phyloP scores from a whole-genome alignment of 768 basidiomycete genomes.

The Artomyces pyxidatus region DNA sequence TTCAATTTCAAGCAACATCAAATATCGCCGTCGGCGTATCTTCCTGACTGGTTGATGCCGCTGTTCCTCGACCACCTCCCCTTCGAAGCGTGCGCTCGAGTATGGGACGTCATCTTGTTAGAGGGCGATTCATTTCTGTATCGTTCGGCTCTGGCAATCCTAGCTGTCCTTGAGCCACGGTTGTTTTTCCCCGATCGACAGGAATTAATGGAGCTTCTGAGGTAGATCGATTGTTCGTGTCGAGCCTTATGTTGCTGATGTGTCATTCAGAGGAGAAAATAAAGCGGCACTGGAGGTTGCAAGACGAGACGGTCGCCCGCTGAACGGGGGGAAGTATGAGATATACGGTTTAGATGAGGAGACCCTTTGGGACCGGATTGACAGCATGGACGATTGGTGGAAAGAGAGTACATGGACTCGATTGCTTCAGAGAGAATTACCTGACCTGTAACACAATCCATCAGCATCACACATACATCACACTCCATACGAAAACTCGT shows the following conservation, averaged over 20 bases:
- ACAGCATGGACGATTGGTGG: slow-evolving; percentile 87
- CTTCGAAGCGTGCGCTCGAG: slow-evolving; percentile 80
- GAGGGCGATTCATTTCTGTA: slow-evolving; percentile 90
- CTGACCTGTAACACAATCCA: slow-evolving; percentile 64
- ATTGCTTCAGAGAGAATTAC: slow-evolving; percentile 74
- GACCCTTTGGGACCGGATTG: slow-evolving; percentile 74
- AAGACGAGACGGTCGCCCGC: slow-evolving; percentile 51
- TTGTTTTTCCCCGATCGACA: slow-evolving; percentile 82
- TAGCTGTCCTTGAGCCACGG: slow-evolving; percentile 77
- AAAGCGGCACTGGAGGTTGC: slow-evolving; percentile 80
- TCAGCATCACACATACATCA: no score
- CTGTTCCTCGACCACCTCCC: slow-evolving; percentile 83
- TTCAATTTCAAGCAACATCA: slow-evolving; percentile 95
- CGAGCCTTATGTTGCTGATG: slow-evolving; percentile 4
- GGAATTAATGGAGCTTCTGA: slow-evolving; percentile 73
- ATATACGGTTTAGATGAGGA: slow-evolving; percentile 85
- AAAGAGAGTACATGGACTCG: slow-evolving; percentile 85
- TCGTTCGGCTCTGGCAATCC: slow-evolving; percentile 72
- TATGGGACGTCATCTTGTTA: slow-evolving; percentile 83
- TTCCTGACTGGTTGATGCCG: slow-evolving; percentile 74
- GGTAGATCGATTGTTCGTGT: slow-evolving; percentile 29
- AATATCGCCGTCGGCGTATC: slow-evolving; percentile 77
- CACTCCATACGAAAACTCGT: no score
- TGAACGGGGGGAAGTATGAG: slow-evolving; percentile 73
- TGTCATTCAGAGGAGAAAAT: slow-evolving; percentile 57